A percentile compares a stretch with the other conserved stretches of the same genome.
These are phyloP conservation scores for Brassica juncea DNA, from an alignment of 345 rosid species.

Conservation along the genomic window DNA sequence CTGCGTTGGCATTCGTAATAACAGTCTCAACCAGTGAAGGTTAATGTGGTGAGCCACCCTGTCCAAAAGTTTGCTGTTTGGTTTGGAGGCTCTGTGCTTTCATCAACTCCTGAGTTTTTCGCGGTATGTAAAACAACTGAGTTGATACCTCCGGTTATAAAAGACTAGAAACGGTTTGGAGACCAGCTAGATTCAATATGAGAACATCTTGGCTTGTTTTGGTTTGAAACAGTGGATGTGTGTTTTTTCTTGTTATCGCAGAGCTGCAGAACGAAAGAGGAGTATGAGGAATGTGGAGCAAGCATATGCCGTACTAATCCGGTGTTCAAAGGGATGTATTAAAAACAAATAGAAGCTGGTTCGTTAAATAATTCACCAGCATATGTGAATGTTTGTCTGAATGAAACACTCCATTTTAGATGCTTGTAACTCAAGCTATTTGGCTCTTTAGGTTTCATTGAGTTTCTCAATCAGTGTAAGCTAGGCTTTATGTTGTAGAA, in stretches of 20 bases:
- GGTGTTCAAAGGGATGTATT: slow-evolving; percentile 99
- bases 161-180: background rate
- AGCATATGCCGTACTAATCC: slow-evolving; percentile 99
- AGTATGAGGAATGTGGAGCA: slow-evolving; percentile 95
- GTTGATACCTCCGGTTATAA: background rate
- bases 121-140: slow-evolving; percentile 49
- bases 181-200: background rate
- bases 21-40: slow-evolving; percentile 93
- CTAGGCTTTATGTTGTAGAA: slow-evolving; percentile 13
- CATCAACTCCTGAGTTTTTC: slow-evolving; percentile 95
- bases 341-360: slow-evolving; percentile 25
- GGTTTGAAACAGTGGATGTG: slow-evolving; percentile 9
- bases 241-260: slow-evolving; percentile 35
- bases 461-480: slow-evolving; percentile 9
- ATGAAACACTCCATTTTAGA: slow-evolving; percentile 1
- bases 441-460: background rate
- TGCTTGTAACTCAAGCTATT: slow-evolving; percentile 5
- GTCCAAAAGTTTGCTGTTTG: slow-evolving; percentile 97
- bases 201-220: background rate
- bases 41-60: slow-evolving; percentile 93
- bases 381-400: slow-evolving; percentile 30
- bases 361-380: background rate
- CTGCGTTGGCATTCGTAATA: background rate
- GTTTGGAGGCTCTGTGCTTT: slow-evolving; percentile 99
- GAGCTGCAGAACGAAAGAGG: slow-evolving; percentile 98